Percentiles rank a stretch among this genome's conserved stretches.
Conservation (phyloP, 495 filamentous ascomycete species). For the Penicillium angulare region DNA sequence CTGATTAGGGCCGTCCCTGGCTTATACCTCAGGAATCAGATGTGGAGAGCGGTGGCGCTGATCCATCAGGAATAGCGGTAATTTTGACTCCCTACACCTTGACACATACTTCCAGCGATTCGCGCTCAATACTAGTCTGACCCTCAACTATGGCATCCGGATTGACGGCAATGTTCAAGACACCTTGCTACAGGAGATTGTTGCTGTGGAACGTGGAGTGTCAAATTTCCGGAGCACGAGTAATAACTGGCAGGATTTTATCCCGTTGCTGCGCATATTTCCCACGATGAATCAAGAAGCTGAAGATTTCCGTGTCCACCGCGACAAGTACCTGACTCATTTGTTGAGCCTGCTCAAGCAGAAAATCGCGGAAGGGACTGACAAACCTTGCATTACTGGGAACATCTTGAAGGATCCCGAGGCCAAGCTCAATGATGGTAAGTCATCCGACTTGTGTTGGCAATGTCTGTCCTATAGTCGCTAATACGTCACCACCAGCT, state of each 20-base stretch:
- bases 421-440: conserved; percentile 45
- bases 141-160: conserved; percentile 54
- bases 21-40: no score
- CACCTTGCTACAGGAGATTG: conserved; percentile 48
- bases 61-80: no score
- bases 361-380: conserved; percentile 48
- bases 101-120: conserved; percentile 51
- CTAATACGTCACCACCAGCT: no score
- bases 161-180: conserved; percentile 53
- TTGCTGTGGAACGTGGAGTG: conserved; percentile 49
- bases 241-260: conserved; percentile 53
- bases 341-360: conserved; percentile 47
- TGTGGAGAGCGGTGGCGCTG: no score
- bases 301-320: conserved; percentile 42
- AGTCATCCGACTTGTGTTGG: no score
- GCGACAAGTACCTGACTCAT: conserved; percentile 46
- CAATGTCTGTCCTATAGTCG: no score
- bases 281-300: conserved; percentile 50
- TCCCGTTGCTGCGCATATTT: conserved; percentile 45
- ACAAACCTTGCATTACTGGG: conserved; percentile 52
- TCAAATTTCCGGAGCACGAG: conserved; percentile 47
- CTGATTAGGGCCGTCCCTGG: no score
- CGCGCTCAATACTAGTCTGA: conserved; percentile 51
- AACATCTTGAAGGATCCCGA: conserved; percentile 52
- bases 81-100: no score